Evolutionary conservation across 139 green algal species (phyloP).

Genomic region (Gonium pectorale): DNA sequence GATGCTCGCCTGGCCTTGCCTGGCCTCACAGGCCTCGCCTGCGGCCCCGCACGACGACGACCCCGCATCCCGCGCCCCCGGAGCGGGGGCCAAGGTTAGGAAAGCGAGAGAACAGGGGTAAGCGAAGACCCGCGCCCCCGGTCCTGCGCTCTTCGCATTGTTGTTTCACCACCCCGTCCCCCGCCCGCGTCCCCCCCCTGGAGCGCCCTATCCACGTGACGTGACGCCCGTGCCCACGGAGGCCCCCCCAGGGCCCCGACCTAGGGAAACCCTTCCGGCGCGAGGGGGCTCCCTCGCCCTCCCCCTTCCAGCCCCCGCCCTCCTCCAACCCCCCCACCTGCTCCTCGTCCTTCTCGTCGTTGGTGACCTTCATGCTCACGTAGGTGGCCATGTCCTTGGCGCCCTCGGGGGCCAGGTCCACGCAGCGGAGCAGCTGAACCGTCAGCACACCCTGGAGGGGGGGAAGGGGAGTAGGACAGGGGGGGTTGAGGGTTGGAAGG

Average conservation of each 20-base stretch:
- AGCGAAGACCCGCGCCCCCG: no score
- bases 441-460: conserved; percentile 66
- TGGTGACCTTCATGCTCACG: conserved; percentile 57
- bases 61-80: no score
- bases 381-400: conserved; percentile 54
- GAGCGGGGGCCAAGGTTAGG: no score
- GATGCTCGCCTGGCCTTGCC: no score
- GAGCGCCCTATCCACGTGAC: not conserved
- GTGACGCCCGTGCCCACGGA: not conserved
- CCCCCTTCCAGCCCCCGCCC: not conserved
- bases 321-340: not conserved
- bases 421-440: conserved; percentile 62
- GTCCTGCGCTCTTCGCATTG: no score
- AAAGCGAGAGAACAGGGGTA: no score
- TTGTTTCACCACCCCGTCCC: no score
- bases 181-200: not conserved
- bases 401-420: conserved; percentile 62
- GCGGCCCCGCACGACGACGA: no score
- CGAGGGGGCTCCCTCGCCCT: not conserved
- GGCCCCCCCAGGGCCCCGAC: no score
- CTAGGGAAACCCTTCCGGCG: no score
- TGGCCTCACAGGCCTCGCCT: no score
- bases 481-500: not conserved
- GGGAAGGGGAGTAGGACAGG: not conserved
- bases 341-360: conserved; percentile 50